These are phyloP conservation scores for Ustilago esculenta DNA, from an alignment of 1,284 basidiomycete species.

Conservation along the genomic window DNA sequence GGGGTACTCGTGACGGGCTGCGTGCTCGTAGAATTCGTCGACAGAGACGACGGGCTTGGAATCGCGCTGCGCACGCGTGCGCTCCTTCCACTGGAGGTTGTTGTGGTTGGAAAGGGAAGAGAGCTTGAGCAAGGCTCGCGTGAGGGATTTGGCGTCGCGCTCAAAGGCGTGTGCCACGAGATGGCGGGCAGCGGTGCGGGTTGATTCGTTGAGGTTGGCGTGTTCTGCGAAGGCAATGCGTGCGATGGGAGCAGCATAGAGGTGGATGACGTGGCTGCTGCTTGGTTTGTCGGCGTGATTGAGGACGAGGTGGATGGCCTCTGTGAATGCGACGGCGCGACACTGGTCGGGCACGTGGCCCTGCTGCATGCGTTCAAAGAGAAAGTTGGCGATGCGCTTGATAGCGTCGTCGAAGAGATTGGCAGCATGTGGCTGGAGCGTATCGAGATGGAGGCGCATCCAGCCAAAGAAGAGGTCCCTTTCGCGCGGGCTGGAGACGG, in stretches of 20 bases:
- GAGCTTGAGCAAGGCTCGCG: constrained; percentile 24
- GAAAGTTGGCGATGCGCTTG: constrained; percentile 57
- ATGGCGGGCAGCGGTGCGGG: constrained; percentile 34
- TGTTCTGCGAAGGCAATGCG: constrained; percentile 39
- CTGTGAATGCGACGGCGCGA: constrained; percentile 36
- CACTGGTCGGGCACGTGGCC: constrained; percentile 44
- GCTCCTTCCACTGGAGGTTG: constrained; percentile 22
- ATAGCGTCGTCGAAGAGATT: constrained; percentile 50
- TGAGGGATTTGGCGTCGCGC: constrained; percentile 32
- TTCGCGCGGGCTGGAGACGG: constrained; percentile 32
- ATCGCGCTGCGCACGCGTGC: constrained; percentile 22
- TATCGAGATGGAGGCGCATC: constrained; percentile 47
- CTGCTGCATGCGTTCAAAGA: constrained; percentile 61
- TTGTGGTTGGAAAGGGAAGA: constrained; percentile 29
- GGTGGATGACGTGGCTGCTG: constrained; percentile 46
- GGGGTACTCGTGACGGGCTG: constrained; percentile 26
- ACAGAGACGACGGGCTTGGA: constrained; percentile 8
- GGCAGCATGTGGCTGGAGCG: constrained; percentile 24
- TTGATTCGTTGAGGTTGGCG: constrained; percentile 17
- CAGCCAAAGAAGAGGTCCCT: constrained; percentile 39
- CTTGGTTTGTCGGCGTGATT: constrained; percentile 40
- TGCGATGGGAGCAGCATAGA: constrained; percentile 53
- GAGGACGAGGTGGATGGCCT: constrained; percentile 36
- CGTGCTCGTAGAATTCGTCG: constrained; percentile 26
- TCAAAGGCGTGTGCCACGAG: constrained; percentile 46